These are phyloP conservation scores for Durotheca rogersii DNA, from an alignment of 495 filamentous ascomycete species.

Conservation along the genomic window DNA sequence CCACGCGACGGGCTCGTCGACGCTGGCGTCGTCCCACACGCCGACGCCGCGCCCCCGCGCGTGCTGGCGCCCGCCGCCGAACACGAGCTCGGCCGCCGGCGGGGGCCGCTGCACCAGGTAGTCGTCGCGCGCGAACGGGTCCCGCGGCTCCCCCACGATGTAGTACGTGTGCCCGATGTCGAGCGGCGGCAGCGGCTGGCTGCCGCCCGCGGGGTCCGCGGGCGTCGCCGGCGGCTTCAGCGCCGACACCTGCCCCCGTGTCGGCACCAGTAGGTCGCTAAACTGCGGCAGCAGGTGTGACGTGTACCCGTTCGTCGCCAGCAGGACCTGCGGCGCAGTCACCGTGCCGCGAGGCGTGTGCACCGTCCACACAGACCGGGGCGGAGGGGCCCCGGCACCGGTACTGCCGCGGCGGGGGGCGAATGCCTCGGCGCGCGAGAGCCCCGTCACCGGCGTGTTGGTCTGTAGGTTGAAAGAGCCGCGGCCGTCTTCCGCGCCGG, in stretches of 20 bases:
- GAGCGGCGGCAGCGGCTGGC: no score
- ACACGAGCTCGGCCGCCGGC: slow-evolving; percentile 59
- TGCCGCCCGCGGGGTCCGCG: no score
- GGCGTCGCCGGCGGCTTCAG: slow-evolving; percentile 52
- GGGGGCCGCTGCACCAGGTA: slow-evolving; percentile 72
- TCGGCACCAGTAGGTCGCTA: slow-evolving; percentile 70
- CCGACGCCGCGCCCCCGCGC: slow-evolving; percentile 53
- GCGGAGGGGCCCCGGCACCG: slow-evolving; percentile 12
- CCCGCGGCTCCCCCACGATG: slow-evolving; percentile 51
- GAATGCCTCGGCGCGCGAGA: slow-evolving; percentile 29
- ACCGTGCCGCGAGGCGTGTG: slow-evolving; percentile 65
- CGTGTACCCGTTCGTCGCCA: slow-evolving; percentile 80
- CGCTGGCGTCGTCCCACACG: slow-evolving; percentile 54
- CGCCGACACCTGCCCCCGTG: slow-evolving; percentile 71
- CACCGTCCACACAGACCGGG: slow-evolving; percentile 48
- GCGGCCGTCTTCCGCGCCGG: slow-evolving; percentile 15
- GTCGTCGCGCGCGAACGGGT: slow-evolving; percentile 55
- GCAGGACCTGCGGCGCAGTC: slow-evolving; percentile 58
- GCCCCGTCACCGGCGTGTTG: slow-evolving; percentile 61
- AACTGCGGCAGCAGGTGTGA: slow-evolving; percentile 69
- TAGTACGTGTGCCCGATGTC: slow-evolving; percentile 58
- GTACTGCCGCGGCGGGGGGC: slow-evolving; percentile 11
- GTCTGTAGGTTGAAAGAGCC: slow-evolving; percentile 69
- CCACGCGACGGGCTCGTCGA: slow-evolving; percentile 53
- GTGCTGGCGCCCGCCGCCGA: slow-evolving; percentile 56